A percentile compares a stretch with the other conserved stretches of the same genome.
These are phyloP conservation scores for Phlebiopsis gigantea DNA, from an alignment of 768 basidiomycete genomes.

Conservation along the genomic window DNA sequence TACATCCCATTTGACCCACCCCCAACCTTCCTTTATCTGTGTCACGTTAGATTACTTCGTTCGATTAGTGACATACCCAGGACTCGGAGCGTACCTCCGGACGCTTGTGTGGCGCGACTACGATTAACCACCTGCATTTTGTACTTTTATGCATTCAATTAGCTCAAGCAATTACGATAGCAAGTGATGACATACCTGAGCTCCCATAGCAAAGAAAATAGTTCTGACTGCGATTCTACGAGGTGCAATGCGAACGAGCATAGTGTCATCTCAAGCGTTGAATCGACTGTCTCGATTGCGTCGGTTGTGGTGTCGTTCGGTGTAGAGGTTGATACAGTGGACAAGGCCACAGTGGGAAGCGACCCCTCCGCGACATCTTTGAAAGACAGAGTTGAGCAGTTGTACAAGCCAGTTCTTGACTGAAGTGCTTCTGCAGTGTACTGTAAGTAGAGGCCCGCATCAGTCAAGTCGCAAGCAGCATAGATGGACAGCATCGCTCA, in stretches of 20 bases:
- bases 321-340: constrained; percentile 1
- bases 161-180: neutral
- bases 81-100: constrained; percentile 46
- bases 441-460: constrained; percentile 6
- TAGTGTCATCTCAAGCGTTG: constrained; percentile 56
- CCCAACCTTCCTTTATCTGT: constrained; percentile 64
- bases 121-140: constrained; percentile 58
- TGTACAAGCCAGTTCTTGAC: constrained; percentile 41
- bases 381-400: constrained; percentile 58
- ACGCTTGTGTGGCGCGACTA: constrained; percentile 72
- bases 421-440: constrained; percentile 51
- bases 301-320: too few species aligned
- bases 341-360: constrained; percentile 31
- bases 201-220: constrained; percentile 62
- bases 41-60: neutral
- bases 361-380: constrained; percentile 53
- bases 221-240: constrained; percentile 50
- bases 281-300: too few species aligned
- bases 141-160: constrained; percentile 25
- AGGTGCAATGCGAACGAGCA: constrained; percentile 77
- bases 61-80: neutral
- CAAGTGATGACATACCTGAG: constrained; percentile 26
- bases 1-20: constrained; percentile 58
- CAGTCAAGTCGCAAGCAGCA: too few species aligned
- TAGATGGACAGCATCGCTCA: constrained; percentile 24